A percentile compares a stretch with the other conserved stretches of the same genome.
Conservation (phyloP, 805 yeast species). For the Saccharomycopsis microspora region DNA sequence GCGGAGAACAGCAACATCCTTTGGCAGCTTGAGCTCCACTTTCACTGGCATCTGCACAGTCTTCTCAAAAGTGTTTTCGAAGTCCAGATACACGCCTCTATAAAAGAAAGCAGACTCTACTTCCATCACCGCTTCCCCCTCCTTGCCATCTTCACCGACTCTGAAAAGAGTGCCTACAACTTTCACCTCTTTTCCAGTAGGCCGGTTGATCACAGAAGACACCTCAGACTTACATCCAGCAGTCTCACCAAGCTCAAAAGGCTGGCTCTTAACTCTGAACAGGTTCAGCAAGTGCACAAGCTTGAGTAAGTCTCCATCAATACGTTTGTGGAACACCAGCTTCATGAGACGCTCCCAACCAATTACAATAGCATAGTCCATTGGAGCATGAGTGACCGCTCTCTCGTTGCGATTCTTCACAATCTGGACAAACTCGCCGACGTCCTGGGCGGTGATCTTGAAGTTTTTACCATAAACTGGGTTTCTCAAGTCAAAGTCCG, state of each 20-base stretch:
- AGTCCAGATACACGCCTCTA: constrained; percentile 86
- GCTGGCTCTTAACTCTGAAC: constrained; percentile 88
- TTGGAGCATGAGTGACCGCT: constrained; percentile 72
- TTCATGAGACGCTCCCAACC: constrained; percentile 98
- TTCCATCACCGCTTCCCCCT: constrained; percentile 75
- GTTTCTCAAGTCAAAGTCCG: constrained; percentile 37
- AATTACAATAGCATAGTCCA: constrained; percentile 97
- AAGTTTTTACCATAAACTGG: constrained; percentile 47
- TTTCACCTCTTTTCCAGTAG: constrained; percentile 91
- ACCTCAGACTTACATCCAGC: constrained; percentile 77
- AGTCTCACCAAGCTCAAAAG: constrained; percentile 78
- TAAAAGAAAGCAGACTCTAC: constrained; percentile 92
- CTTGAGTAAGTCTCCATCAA: constrained; percentile 92
- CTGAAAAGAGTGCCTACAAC: constrained; percentile 83
- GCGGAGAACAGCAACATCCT: constrained; percentile 85
- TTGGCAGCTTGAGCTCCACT: constrained; percentile 56
- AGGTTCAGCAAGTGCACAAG: constrained; percentile 93
- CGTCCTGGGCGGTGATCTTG: constrained; percentile 61
- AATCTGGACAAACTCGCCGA: constrained; percentile 91
- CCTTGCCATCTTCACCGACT: constrained; percentile 21
- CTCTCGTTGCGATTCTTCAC: constrained; percentile 65
- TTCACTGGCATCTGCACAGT: constrained; percentile 80
- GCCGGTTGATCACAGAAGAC: constrained; percentile 80
- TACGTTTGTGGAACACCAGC: constrained; percentile 93
- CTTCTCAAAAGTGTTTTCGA: constrained; percentile 85